phyloP scores from a whole-genome alignment of 2,329 filamentous ascomycete species.

The Aureobasidium sp. region DNA sequence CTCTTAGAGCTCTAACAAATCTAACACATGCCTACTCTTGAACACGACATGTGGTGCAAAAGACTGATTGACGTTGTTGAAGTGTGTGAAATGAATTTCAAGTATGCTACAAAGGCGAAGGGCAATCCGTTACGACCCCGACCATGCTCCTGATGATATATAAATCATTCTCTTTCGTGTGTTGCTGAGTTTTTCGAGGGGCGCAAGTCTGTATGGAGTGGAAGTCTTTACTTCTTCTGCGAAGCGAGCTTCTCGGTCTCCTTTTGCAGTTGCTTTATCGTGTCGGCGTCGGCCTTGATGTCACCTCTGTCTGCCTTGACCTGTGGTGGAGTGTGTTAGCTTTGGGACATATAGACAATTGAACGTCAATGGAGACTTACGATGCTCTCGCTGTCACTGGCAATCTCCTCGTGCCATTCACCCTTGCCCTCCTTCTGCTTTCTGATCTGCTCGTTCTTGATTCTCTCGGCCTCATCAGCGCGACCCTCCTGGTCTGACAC shows the following conservation, averaged over 20 bases:
- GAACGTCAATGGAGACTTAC: slow-evolving; percentile 37
- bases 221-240: slow-evolving; percentile 6
- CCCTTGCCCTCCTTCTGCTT: slow-evolving; percentile 51
- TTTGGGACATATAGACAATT: background rate
- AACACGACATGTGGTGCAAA: background rate
- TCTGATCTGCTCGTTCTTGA: slow-evolving; percentile 56
- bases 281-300: slow-evolving; percentile 21
- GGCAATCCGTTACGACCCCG: background rate
- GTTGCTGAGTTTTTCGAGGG: background rate
- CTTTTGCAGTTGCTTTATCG: slow-evolving; percentile 28
- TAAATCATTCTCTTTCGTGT: slow-evolving; percentile 10
- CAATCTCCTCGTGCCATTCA: slow-evolving; percentile 70
- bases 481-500: slow-evolving; percentile 36
- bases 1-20: background rate
- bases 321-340: slow-evolving; percentile 16
- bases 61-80: background rate
- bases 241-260: slow-evolving; percentile 26
- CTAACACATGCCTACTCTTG: background rate
- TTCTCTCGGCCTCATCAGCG: slow-evolving; percentile 35
- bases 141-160: background rate
- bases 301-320: slow-evolving; percentile 31
- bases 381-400: slow-evolving; percentile 70
- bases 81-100: background rate
- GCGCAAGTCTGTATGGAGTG: background rate
- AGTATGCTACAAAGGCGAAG: slow-evolving; percentile 12